A percentile compares a stretch with the other conserved stretches of the same genome.
These are phyloP conservation scores for Iris pallida DNA, from an alignment of 116 monocot genomes.

Conservation along the genomic window DNA sequence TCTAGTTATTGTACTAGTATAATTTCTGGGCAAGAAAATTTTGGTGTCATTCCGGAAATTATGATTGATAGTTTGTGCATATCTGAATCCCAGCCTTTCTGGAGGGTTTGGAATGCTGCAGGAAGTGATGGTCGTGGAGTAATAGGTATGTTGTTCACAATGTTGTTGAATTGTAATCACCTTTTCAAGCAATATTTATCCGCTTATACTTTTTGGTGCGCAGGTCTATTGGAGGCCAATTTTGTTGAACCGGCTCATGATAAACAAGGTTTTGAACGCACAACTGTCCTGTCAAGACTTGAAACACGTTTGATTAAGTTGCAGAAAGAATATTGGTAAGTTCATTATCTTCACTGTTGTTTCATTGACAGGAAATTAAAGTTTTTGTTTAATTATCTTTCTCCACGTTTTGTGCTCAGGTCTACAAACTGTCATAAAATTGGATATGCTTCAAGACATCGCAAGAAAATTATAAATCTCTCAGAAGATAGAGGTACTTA, in stretches of 20 bases:
- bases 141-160: slow-evolving; percentile 29
- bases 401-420: slow-evolving; percentile 19
- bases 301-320: slow-evolving; percentile 47
- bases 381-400: not conserved
- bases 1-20: too few relatives aligned
- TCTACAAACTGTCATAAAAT: slow-evolving; percentile 29
- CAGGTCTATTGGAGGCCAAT: slow-evolving; percentile 66
- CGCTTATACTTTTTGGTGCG: not conserved
- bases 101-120: slow-evolving; percentile 67
- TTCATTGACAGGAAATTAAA: not conserved
- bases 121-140: slow-evolving; percentile 74
- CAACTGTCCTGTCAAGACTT: slow-evolving; percentile 49
- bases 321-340: slow-evolving; percentile 55
- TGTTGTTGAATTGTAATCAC: too few relatives aligned
- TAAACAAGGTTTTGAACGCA: slow-evolving; percentile 64
- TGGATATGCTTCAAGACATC: slow-evolving; percentile 33
- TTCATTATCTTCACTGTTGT: slow-evolving; percentile 2
- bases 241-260: slow-evolving; percentile 70
- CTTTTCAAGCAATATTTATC: not conserved
- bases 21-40: too few relatives aligned
- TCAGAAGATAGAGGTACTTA: slow-evolving; percentile 6
- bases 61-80: not conserved
- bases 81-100: slow-evolving; percentile 44
- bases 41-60: too few relatives aligned
- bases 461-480: slow-evolving; percentile 15